Conservation (phyloP, 129 eudicot species). For the Centrapalus pauciflorus region DNA sequence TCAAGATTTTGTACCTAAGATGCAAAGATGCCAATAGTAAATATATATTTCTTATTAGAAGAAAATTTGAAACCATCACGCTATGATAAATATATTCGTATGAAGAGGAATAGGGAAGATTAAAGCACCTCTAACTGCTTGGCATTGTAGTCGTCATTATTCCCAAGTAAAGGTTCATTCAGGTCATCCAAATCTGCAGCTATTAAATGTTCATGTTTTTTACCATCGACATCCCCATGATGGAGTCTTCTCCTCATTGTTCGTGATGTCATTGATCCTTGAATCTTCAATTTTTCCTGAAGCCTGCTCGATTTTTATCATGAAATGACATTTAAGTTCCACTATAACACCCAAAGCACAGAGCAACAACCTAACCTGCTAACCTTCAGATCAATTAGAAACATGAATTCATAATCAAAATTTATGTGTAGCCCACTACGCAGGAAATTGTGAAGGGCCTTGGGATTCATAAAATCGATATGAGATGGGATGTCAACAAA, state of each 20-base stretch:
- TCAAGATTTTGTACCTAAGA: slow-evolving; percentile 42
- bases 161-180: slow-evolving; percentile 74
- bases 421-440: neutral
- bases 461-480: neutral
- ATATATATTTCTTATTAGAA: neutral
- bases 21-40: neutral
- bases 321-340: neutral
- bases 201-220: slow-evolving; percentile 48
- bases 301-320: slow-evolving; percentile 22
- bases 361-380: neutral
- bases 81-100: neutral
- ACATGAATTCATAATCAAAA: neutral
- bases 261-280: slow-evolving; percentile 51
- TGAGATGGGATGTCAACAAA: slow-evolving; percentile 8
- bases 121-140: slow-evolving; percentile 40
- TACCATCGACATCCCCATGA: slow-evolving; percentile 83
- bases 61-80: neutral
- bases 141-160: slow-evolving; percentile 26
- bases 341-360: neutral
- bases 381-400: slow-evolving; percentile 13
- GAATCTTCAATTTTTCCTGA: neutral
- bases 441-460: neutral
- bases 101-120: neutral
- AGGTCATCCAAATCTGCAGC: slow-evolving; percentile 40
- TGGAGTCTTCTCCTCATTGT: slow-evolving; percentile 80